Conservation (phyloP, 441 rosid species). For the Arabidopsis hybrid region DNA sequence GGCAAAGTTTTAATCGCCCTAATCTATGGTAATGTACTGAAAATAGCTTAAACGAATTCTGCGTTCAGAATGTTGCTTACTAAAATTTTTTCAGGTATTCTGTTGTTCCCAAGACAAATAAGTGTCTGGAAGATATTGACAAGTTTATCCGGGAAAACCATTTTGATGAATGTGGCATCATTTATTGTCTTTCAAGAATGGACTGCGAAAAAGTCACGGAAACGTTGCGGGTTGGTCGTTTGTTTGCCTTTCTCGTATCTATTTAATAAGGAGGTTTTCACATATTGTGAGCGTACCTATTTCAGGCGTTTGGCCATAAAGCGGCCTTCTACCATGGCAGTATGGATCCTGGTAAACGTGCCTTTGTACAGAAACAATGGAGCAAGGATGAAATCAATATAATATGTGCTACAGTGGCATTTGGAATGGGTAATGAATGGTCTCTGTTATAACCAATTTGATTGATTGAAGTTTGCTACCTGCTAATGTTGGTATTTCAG, state of each 20-base stretch:
- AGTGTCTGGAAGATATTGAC: slow-evolving; percentile 88
- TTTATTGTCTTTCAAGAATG: slow-evolving; percentile 95
- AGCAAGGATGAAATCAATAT: slow-evolving; percentile 98
- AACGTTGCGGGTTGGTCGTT: slow-evolving; percentile 70
- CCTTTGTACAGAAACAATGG: slow-evolving; percentile 90
- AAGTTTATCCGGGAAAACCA: slow-evolving; percentile 82
- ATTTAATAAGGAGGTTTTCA: not conserved
- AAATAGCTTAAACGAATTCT: slow-evolving; percentile 33
- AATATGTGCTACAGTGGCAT: slow-evolving; percentile 97
- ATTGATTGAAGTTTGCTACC: slow-evolving; percentile 27
- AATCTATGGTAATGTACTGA: slow-evolving; percentile 69
- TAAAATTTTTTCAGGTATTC: slow-evolving; percentile 65
- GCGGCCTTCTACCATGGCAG: slow-evolving; percentile 95
- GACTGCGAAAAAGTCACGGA: slow-evolving; percentile 97
- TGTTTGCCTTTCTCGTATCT: slow-evolving; percentile 21
- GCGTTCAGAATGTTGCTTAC: slow-evolving; percentile 31
- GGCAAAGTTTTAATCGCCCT: slow-evolving; percentile 94
- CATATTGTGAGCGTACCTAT: not conserved
- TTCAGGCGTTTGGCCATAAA: slow-evolving; percentile 87
- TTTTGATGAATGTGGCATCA: slow-evolving; percentile 92
- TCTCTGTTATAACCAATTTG: slow-evolving; percentile 35
- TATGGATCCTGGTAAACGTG: slow-evolving; percentile 82
- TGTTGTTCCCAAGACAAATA: slow-evolving; percentile 84
- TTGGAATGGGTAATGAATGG: slow-evolving; percentile 88
- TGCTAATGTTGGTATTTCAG: slow-evolving; percentile 51